These are phyloP conservation scores for Mycena sp. DNA, from an alignment of 1,284 basidiomycete species.

Conservation along the genomic window DNA sequence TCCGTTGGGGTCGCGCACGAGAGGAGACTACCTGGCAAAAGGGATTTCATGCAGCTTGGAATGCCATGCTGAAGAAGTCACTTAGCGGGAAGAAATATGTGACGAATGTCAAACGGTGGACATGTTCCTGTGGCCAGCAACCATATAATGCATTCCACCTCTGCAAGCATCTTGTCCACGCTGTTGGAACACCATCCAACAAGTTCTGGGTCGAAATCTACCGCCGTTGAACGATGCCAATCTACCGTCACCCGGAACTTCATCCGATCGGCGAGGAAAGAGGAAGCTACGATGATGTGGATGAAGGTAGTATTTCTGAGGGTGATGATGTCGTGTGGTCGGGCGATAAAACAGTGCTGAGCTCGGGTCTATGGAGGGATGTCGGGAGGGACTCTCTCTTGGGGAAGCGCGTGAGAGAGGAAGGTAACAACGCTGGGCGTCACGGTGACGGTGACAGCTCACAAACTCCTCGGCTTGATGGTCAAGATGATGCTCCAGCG, in stretches of 20 bases:
- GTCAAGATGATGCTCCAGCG: too few relatives aligned
- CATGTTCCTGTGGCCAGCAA: conserved; percentile 42
- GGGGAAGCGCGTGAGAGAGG: too few relatives aligned
- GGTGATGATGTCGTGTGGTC: conserved; percentile 12
- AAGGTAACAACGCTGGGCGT: too few relatives aligned
- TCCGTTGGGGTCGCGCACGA: not conserved
- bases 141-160: conserved; percentile 41
- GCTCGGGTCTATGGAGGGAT: not conserved
- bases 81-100: not conserved
- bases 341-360: not conserved
- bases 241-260: conserved; percentile 13
- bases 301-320: not conserved
- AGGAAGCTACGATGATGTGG: not conserved
- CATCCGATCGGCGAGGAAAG: not conserved
- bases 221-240: conserved; percentile 9
- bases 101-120: conserved; percentile 36
- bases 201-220: conserved; percentile 8
- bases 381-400: too few relatives aligned
- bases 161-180: conserved; percentile 47
- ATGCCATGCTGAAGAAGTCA: not conserved
- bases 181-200: conserved; percentile 24
- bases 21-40: not conserved
- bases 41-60: not conserved
- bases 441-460: too few relatives aligned
- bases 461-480: too few relatives aligned